These are phyloP conservation scores for Paramecium octaurelia DNA, from an alignment of 73 alveolate genomes.

Conservation along the genomic window DNA sequence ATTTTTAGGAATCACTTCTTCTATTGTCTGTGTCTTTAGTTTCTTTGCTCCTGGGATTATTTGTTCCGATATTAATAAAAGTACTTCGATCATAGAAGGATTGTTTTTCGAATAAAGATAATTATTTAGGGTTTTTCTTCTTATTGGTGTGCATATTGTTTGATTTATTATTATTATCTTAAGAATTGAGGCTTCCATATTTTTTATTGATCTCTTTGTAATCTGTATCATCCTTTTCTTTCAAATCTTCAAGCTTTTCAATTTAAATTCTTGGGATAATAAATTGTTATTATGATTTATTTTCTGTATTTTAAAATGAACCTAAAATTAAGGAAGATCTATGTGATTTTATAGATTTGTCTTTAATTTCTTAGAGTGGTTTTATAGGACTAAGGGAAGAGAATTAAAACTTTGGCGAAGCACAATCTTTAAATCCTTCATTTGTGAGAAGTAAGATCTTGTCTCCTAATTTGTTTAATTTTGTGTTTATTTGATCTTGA, in stretches of 20 bases:
- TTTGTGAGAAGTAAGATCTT: not conserved
- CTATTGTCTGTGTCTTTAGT: constrained; percentile 37
- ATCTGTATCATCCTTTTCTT: not conserved
- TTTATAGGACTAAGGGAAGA: constrained; percentile 8
- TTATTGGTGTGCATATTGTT: not conserved
- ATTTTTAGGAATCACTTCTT: constrained; percentile 32
- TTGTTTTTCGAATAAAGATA: not conserved
- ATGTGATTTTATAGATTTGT: not conserved
- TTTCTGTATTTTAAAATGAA: not conserved
- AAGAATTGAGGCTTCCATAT: not conserved
- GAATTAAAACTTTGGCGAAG: constrained; percentile 26
- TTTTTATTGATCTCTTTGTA: not conserved
- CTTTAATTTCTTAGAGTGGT: not conserved
- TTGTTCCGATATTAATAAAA: not conserved
- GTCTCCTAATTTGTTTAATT: not conserved
- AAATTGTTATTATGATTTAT: not conserved
- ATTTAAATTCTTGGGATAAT: not conserved
- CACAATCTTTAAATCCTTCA: constrained; percentile 21
- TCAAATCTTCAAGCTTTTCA: not conserved
- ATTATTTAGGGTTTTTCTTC: not conserved
- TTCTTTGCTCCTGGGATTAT: not conserved
- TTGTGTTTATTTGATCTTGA: not conserved
- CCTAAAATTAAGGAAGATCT: not conserved
- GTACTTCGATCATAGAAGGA: constrained; percentile 30
- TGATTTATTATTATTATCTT: not conserved